Base-by-base conservation (phyloP, 2,329 filamentous ascomycete genomes). In the Didymella sp. region DNA sequence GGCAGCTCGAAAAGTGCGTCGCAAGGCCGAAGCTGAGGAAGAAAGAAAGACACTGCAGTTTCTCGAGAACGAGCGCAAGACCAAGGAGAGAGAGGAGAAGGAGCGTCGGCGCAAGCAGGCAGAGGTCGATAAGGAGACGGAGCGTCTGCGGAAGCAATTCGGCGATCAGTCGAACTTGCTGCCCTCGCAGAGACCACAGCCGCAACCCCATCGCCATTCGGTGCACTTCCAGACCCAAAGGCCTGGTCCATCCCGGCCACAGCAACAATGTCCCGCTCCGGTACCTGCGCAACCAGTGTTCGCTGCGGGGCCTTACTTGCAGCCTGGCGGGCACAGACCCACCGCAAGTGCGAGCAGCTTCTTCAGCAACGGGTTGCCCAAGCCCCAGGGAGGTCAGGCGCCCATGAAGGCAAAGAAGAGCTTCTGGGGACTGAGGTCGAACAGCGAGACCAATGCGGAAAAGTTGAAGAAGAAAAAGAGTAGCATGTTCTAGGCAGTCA, bases 81-180 rank as follows among this genome's bases (percentile, higher is more conserved):
- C 82, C 67, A 88, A 89, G 82, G 80, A 90, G 4, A 84, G 88
- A 45, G 79, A 82, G 40, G 89, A 92, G 69, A 83, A 81, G 53
- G 87, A 89, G 64, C 82, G 79, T 0, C 82, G 79, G 52, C 74
- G 77, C 25, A 80, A 78, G 56, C 80, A 86, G 60, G 80, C 79
- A 1, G 84, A 84, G 51, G 68, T 83, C 13, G 79, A 96, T 31
- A 85, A 86, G 40, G 93, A 97, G 76, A 96, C 92, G 0, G 88
- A 88, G 64, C 84, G 92, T 0, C 78, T 97, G 7, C 81, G 85
- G 21, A 85, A 81, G 63, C 75, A 88, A 65, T 93, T 91, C 66
- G 89, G 90, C 44, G 80, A 73, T 52, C 73, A 76, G 45, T 68
- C 65, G 24, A 68, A 66, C 25, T 58, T 75, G 4, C 60, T 73